Percentiles rank a stretch among this genome's conserved stretches.
These are phyloP conservation scores for Russula olivacea DNA, from an alignment of 768 basidiomycete genomes.

Conservation along the genomic window DNA sequence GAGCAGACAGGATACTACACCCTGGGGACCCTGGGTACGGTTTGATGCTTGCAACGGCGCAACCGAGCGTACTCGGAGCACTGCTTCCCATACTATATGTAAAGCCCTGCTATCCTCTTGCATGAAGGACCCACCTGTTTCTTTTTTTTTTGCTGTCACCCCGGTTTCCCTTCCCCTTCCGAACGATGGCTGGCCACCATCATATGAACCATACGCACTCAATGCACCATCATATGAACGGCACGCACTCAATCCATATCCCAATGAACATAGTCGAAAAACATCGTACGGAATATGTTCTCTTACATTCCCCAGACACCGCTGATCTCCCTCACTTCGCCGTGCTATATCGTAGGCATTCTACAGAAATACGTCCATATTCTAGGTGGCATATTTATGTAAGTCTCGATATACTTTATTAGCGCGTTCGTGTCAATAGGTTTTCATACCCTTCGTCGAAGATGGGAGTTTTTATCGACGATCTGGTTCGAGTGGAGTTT, in stretches of 20 bases:
- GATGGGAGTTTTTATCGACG: conserved; percentile 20
- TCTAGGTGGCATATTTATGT: conserved; percentile 10
- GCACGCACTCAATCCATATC: neutral
- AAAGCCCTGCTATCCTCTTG: neutral
- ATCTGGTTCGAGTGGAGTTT: conserved; percentile 22
- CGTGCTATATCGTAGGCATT: neutral
- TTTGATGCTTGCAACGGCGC: neutral
- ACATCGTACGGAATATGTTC: conserved; percentile 1
- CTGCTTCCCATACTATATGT: neutral
- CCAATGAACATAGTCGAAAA: neutral
- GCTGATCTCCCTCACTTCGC: neutral
- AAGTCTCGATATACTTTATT: neutral
- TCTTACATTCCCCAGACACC: too few species aligned
- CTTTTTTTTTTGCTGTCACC: neutral
- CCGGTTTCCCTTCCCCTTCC: neutral
- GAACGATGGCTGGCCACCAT: neutral
- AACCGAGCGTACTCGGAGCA: neutral
- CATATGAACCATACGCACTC: neutral
- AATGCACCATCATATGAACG: too few species aligned
- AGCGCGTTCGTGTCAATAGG: neutral
- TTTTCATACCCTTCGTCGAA: neutral
- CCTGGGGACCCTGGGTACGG: neutral
- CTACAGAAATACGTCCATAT: neutral
- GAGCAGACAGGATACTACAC: neutral
- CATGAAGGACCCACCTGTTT: neutral